phyloP scores from a whole-genome alignment of 1,284 basidiomycete genomes.

The Moniliophthora roreri region DNA sequence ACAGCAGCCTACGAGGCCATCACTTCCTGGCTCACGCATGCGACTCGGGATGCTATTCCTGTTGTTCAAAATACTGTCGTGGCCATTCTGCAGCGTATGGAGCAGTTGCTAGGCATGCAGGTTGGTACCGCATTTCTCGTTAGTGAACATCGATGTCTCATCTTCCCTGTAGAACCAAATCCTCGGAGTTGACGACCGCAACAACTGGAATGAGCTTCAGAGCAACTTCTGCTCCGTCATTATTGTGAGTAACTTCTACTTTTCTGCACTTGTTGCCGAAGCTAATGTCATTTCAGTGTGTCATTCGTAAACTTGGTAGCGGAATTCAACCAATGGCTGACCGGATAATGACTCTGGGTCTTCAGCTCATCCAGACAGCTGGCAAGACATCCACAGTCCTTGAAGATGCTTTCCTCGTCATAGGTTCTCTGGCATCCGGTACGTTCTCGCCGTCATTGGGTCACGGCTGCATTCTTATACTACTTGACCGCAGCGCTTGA shows the following conservation, averaged over 20 bases:
- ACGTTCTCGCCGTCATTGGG: conserved; percentile 17
- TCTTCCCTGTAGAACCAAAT: conserved; percentile 88
- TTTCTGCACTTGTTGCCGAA: background rate
- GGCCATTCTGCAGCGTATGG: conserved; percentile 86
- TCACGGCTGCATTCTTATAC: background rate
- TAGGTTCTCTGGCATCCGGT: conserved; percentile 86
- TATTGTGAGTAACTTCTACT: conserved; percentile 53
- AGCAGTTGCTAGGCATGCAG: conserved; percentile 83
- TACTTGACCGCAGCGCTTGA: conserved; percentile 65
- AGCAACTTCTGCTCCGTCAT: conserved; percentile 93
- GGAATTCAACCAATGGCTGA: conserved; percentile 91
- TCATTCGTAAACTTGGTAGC: conserved; percentile 81
- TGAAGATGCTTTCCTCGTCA: conserved; percentile 95
- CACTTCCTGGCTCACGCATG: conserved; percentile 81
- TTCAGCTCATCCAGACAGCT: conserved; percentile 84
- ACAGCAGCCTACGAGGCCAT: conserved; percentile 97
- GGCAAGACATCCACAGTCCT: conserved; percentile 95
- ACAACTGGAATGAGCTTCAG: conserved; percentile 99
- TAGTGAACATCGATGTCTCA: too few relatives aligned
- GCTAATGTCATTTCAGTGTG: conserved; percentile 49
- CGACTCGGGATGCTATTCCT: conserved; percentile 78
- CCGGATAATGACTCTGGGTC: conserved; percentile 91
- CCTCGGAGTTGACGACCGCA: conserved; percentile 92
- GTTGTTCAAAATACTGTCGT: conserved; percentile 85
- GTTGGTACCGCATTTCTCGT: conserved; percentile 39